Evolutionary conservation across 2,329 filamentous ascomycete species (phyloP), one percentile per base, ranked within the genome.

Genomic region (Penicillium fuscoglaucum): DNA sequence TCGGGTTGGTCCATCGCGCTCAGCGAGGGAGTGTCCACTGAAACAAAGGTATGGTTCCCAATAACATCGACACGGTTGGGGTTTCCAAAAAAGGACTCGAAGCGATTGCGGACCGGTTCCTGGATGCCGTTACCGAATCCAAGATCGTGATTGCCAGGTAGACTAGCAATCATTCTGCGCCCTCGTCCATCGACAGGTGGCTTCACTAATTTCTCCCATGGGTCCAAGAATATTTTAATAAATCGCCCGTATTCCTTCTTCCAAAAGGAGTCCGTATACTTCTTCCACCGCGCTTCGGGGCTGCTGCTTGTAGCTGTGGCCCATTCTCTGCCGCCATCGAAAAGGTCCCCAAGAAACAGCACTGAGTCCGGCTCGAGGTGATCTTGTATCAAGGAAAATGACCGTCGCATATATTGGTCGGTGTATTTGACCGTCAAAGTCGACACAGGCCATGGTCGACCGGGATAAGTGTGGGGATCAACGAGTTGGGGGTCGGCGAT

Each of bases 261-360:
- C 95, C 95, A 99, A 70, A 89, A 97, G 21, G 83, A 80, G 64
- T 95, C 84, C 39, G 88, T 90, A 70, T 96, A 97, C 61, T 86
- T 84, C 64, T 83, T 86, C 68, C 87, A 89, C 80, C 87, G 91
- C 61, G 83, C 80, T 68, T 90, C 85, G 0, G 90, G 81, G 52
- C 80, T 83, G 17, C 67, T 68, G 58, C 84, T 88, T 26, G 81
- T 81, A 2, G 76, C 79, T 13, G 93, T 93, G 65, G 88, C 89
- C 95, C 95, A 99, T 79, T 99, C 95, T 65, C 95, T 85, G 9
- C 95, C 95, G 4, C 95, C 95, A 71, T 99, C 95, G 69, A 99
- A 97, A 0, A 99, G 79, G 71, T 99, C 95, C 8, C 95, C 95
- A 0, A 99, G 80, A 71, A 99, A 98, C 71, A 97, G 85, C 1